Percentiles rank a stretch among this genome's conserved stretches.
Conservation (phyloP, 768 basidiomycete species). For the Amanita rimosa region DNA sequence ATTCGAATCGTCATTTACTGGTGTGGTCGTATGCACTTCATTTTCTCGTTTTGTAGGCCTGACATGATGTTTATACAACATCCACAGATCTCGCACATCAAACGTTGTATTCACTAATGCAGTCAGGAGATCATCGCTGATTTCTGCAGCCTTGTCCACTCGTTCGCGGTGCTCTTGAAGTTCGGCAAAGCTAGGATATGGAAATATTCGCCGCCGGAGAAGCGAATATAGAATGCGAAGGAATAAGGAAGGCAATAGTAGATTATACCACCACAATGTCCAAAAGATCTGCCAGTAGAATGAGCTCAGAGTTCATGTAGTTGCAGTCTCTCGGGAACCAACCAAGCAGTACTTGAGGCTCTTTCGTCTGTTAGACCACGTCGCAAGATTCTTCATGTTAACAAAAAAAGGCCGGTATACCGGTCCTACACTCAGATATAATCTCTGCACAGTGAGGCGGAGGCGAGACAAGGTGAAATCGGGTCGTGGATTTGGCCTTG, state of each 20-base stretch:
- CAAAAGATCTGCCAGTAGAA: constrained; percentile 37
- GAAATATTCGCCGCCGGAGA: constrained; percentile 33
- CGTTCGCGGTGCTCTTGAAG: constrained; percentile 40
- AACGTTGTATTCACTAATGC: constrained; percentile 35
- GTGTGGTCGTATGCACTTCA: constrained; percentile 11
- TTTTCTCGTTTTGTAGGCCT: constrained; percentile 24
- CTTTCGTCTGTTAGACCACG: constrained; percentile 38
- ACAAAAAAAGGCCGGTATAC: constrained; percentile 34
- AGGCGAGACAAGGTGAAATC: constrained; percentile 45
- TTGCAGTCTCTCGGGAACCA: constrained; percentile 13
- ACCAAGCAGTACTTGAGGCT: constrained; percentile 44
- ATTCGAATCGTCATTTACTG: neutral
- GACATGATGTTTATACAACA: constrained; percentile 23
- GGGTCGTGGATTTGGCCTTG: constrained; percentile 22
- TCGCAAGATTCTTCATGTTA: constrained; percentile 30
- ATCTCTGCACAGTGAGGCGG: constrained; percentile 37
- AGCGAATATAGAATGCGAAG: constrained; percentile 37
- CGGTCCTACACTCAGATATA: constrained; percentile 43
- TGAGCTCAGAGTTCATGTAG: neutral
- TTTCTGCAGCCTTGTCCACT: constrained; percentile 35
- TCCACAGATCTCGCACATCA: constrained; percentile 43
- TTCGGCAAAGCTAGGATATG: constrained; percentile 44
- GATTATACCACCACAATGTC: constrained; percentile 50
- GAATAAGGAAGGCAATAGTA: constrained; percentile 41
- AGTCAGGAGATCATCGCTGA: constrained; percentile 37